A percentile compares a stretch with the other conserved stretches of the same genome.
These are phyloP conservation scores for Erigeron philadelphicus DNA, from an alignment of 140 eudicot genomes.

Conservation along the genomic window DNA sequence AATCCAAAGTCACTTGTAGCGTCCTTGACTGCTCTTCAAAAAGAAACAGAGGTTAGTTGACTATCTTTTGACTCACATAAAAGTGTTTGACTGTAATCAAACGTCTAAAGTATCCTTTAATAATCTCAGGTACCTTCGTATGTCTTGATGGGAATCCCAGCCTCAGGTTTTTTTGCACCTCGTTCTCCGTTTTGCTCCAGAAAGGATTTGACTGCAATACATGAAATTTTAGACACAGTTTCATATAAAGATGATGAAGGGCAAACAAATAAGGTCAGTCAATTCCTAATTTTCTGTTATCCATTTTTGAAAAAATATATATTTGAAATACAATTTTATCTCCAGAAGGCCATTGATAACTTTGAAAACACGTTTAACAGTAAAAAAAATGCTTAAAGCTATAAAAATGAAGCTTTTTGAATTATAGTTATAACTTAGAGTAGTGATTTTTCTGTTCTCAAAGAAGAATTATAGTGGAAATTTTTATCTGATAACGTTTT, in stretches of 20 bases:
- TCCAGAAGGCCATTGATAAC: too few species aligned
- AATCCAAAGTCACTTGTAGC: slow-evolving; percentile 55
- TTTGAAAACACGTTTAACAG: too few species aligned
- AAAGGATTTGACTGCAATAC: slow-evolving; percentile 68
- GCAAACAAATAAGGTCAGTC: slow-evolving; percentile 54
- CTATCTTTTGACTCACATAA: not conserved
- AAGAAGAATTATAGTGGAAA: too few species aligned
- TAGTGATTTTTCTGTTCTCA: too few species aligned
- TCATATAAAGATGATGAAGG: slow-evolving; percentile 70
- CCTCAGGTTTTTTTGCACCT: slow-evolving; percentile 48
- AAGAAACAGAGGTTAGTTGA: slow-evolving; percentile 52
- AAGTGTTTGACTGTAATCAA: slow-evolving; percentile 18
- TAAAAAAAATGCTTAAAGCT: too few species aligned
- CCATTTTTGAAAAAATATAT: too few species aligned
- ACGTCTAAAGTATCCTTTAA: slow-evolving; percentile 9
- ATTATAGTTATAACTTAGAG: too few species aligned
- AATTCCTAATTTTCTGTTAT: too few species aligned
- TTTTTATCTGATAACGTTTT: too few species aligned
- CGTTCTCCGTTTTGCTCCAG: slow-evolving; percentile 53
- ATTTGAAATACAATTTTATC: too few species aligned
- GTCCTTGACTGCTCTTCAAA: slow-evolving; percentile 58
- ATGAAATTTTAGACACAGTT: slow-evolving; percentile 44
- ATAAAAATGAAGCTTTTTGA: too few species aligned
- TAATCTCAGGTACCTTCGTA: slow-evolving; percentile 54
- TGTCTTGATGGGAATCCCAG: slow-evolving; percentile 51